phyloP scores from a whole-genome alignment of 2,329 filamentous ascomycete species.

The Daldinia sp. region DNA sequence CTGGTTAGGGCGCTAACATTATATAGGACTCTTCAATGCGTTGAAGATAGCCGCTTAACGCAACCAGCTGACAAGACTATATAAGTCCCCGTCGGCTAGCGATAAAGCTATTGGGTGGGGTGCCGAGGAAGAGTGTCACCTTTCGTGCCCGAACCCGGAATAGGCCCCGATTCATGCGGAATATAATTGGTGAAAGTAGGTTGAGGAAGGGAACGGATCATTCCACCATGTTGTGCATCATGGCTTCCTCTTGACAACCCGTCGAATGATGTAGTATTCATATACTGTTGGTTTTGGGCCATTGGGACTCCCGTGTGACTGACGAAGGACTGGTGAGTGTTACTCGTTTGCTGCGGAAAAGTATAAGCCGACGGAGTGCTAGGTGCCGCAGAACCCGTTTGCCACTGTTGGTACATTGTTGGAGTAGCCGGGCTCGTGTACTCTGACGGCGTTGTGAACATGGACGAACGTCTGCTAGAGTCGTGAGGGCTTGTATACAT shows the following conservation, averaged over 20 bases:
- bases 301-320: slow-evolving; percentile 42
- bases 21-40: neutral
- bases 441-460: slow-evolving; percentile 55
- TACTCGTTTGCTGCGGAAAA: slow-evolving; percentile 53
- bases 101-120: slow-evolving; percentile 19
- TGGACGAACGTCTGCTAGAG: slow-evolving; percentile 55
- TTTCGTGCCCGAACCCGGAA: slow-evolving; percentile 26
- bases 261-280: slow-evolving; percentile 43
- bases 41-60: neutral
- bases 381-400: slow-evolving; percentile 53
- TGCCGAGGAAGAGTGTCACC: slow-evolving; percentile 28
- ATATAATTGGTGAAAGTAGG: slow-evolving; percentile 32
- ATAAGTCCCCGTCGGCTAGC: neutral
- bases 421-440: slow-evolving; percentile 52
- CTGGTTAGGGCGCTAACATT: neutral
- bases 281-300: slow-evolving; percentile 41
- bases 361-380: slow-evolving; percentile 56
- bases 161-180: slow-evolving; percentile 27
- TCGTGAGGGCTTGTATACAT: slow-evolving; percentile 57
- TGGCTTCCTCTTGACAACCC: slow-evolving; percentile 41
- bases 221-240: slow-evolving; percentile 39
- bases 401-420: slow-evolving; percentile 57
- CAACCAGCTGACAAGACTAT: neutral
- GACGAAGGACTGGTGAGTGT: slow-evolving; percentile 42
- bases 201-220: slow-evolving; percentile 40